A percentile compares a stretch with the other conserved stretches of the same genome.
Evolutionary conservation across 306 rosid species (phyloP).

Genomic region (Vicia villosa): DNA sequence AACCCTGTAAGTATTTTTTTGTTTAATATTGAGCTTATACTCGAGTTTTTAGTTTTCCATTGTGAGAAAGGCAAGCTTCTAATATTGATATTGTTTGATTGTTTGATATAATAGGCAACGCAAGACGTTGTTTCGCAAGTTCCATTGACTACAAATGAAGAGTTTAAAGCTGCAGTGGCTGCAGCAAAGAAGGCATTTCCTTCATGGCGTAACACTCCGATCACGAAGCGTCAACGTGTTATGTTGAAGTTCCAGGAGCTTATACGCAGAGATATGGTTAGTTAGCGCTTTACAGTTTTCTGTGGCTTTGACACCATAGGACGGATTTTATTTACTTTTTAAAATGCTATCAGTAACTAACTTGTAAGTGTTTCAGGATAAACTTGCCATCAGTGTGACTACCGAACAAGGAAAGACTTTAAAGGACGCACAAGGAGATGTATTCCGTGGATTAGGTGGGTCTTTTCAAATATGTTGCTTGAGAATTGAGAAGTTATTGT

Average conservation of each 20-base stretch:
- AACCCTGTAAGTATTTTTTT: constrained; percentile 70
- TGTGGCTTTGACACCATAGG: not conserved
- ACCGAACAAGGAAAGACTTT: constrained; percentile 96
- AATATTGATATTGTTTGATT: constrained; percentile 4
- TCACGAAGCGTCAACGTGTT: constrained; percentile 84
- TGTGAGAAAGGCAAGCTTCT: constrained; percentile 29
- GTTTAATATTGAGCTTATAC: constrained; percentile 16
- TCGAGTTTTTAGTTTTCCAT: constrained; percentile 3
- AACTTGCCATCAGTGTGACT: constrained; percentile 76
- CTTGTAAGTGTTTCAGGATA: constrained; percentile 56
- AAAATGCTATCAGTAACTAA: constrained; percentile 11
- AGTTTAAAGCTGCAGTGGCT: constrained; percentile 87
- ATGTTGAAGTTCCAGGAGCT: constrained; percentile 94
- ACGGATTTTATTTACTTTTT: not conserved
- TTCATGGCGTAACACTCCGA: constrained; percentile 84
- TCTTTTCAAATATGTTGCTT: constrained; percentile 30
- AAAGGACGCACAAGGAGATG: constrained; percentile 99
- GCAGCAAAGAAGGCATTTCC: constrained; percentile 87
- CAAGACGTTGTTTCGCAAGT: constrained; percentile 94
- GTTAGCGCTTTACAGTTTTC: constrained; percentile 39
- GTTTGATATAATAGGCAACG: constrained; percentile 73
- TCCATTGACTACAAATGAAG: constrained; percentile 86
- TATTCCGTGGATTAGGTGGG: constrained; percentile 94
- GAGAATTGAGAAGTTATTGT: constrained; percentile 28
- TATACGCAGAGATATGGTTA: constrained; percentile 82